Base-by-base conservation (phyloP, 768 basidiomycete genomes). In the Lactarius hengduanensis region DNA sequence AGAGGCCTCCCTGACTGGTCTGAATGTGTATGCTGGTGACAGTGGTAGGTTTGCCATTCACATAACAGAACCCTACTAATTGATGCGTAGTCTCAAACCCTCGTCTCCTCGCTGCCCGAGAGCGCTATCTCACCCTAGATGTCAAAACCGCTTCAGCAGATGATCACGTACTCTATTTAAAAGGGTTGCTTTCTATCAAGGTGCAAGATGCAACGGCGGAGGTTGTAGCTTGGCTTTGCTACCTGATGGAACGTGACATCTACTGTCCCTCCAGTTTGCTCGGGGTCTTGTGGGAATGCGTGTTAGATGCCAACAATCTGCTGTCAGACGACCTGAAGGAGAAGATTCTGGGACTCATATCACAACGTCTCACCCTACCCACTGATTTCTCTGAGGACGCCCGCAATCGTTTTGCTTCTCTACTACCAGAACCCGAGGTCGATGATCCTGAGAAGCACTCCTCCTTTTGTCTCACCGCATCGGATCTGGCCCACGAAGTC, bases 251-350 rank as follows among this genome's bases (percentile, higher is more conserved):
- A 43, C 61, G 62, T n/a, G 60, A 67, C 40, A 69, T 62, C 59
- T 71, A 75, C 38, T 81, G 77, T 20, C 75, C 79, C 58, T 71
- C 73, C 5, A 73, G 74, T 40, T 68, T 83, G n/a, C 69, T 79
- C 28, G 72, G 74, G 47, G 69, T 85, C n/a, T 72, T 85, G 3
- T 83, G 80, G 77, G 71, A 75, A 43, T 55, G 81, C 10, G 70
- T 82, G 11, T 66, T 81, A 6, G 69, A 70, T 20, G 57, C 75
- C 15, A 73, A 74, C 2, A 60, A 53, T 3, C 50, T 22, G n/a
- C 67, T 82, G 28, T 69, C 76, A 2, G 57, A 69, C 1, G 61
- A 62, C 20, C 61, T 76, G 1, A 79, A 80, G 64, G 73, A 74
- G 32, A 71, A 63, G 6, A 71, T 85, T 10, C 73, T 82, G n/a